Evolutionary conservation across 192 early-diverging fungal species (phyloP), one percentile per base, ranked within the genome.

Genomic region (Dissophora ornata): DNA sequence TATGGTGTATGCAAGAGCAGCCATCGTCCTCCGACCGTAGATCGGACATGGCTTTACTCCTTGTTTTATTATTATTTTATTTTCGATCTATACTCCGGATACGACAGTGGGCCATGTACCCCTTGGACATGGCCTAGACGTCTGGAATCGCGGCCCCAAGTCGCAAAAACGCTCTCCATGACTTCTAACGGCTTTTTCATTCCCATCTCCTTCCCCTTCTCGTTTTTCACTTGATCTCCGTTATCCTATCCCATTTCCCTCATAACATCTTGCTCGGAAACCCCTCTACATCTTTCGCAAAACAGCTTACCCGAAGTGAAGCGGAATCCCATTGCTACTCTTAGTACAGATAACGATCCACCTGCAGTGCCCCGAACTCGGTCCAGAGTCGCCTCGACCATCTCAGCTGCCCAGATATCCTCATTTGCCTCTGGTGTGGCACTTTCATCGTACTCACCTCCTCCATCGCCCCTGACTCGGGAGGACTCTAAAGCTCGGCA

Each of bases 401-500:
- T 45, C 22, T 10, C 48, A 38, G 12, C 7, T 36, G 45, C 18
- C 28, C 28, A 42, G 5, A 46, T 48, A 55, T 16, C 70, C 19
- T 38, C 61, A 2, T 67, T 66, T 54, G 42, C 50, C 29, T 24
- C 71, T 44, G 71, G 62, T 18, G 24, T 63, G 13, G 12, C 32
- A 8, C 49, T 55, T 4, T 48, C 34, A 8, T 44, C 41, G 0
- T n/a, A 18, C 18, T 38, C 63, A 12, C 50, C 71, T 7, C 63
- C 73, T 62, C 28, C 52, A 24, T 57, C 58, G 4, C 58, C 64
- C 12, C 30, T 62, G 22, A 51, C 58, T 4, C 34, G 52, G 4
- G 34, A 59, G 9, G 64, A 49, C 4, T 50, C 33, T 44, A 77
- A 55, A 41, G 51, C 73, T 19, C 73, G 73, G 9, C 73, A 77